Evolutionary conservation across 495 filamentous ascomycete species (phyloP).

Genomic region (Penicillium antarcticum): DNA sequence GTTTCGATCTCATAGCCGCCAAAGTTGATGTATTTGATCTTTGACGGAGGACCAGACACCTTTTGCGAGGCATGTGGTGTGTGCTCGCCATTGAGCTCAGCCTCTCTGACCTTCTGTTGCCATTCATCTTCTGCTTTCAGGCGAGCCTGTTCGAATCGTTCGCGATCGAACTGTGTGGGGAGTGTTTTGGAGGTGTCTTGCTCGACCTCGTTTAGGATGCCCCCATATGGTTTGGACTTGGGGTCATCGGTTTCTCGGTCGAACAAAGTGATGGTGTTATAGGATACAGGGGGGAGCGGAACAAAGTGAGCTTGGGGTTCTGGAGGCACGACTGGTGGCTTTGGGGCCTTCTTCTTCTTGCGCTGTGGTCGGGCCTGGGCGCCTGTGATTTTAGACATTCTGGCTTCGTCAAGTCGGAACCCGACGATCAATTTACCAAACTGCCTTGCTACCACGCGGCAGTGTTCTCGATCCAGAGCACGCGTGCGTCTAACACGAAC

Average conservation of each 20-base stretch:
- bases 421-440: constrained; percentile 50
- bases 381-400: constrained; percentile 56
- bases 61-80: constrained; percentile 56
- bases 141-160: constrained; percentile 81
- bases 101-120: constrained; percentile 58
- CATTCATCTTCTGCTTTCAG: constrained; percentile 89
- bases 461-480: constrained; percentile 30
- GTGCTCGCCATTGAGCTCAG: constrained; percentile 46
- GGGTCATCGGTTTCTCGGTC: constrained; percentile 85
- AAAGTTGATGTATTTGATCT: constrained; percentile 98
- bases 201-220: constrained; percentile 83
- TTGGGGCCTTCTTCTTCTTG: constrained; percentile 36
- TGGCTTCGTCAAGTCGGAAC: constrained; percentile 57
- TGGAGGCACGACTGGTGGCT: constrained; percentile 28
- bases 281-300: constrained; percentile 46
- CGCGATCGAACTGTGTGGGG: constrained; percentile 73
- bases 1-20: constrained; percentile 97
- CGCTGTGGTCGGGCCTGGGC: constrained; percentile 31
- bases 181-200: constrained; percentile 88
- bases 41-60: constrained; percentile 79
- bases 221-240: constrained; percentile 93
- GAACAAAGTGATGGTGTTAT: constrained; percentile 76
- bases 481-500: constrained; percentile 36
- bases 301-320: constrained; percentile 46
- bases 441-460: constrained; percentile 34